phyloP scores from a whole-genome alignment of 23 red algal genomes.

The Gracilaria domingensis region DNA sequence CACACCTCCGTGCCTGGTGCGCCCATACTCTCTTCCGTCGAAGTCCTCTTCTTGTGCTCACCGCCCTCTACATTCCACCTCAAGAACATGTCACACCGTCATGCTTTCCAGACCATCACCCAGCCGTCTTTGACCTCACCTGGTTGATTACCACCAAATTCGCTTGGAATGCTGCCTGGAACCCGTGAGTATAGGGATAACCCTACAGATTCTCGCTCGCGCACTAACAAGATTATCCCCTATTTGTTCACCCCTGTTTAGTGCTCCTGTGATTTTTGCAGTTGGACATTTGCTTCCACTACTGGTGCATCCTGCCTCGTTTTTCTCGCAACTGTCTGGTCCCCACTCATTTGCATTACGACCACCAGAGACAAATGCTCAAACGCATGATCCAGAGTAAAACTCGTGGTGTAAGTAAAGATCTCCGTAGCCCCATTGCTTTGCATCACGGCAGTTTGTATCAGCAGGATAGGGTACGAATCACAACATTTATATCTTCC shows the following conservation, averaged over 20 bases:
- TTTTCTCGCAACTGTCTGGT: no score
- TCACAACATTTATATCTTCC: background rate
- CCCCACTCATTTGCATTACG: background rate
- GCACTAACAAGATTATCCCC: background rate
- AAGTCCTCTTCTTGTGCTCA: background rate
- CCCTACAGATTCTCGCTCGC: background rate
- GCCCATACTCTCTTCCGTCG: background rate
- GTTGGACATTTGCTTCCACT: background rate
- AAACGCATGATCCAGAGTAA: constrained; percentile 3
- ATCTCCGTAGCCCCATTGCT: background rate
- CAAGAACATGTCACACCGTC: background rate
- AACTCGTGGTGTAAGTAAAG: background rate
- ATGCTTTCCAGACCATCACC: constrained; percentile 1
- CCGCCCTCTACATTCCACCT: background rate
- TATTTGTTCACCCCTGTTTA: background rate
- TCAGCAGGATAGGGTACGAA: constrained; percentile 32
- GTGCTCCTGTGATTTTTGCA: background rate
- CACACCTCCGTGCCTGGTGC: background rate
- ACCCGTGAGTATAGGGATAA: background rate
- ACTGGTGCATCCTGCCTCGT: background rate
- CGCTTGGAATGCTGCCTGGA: background rate
- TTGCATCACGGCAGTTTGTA: background rate
- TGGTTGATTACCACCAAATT: background rate
- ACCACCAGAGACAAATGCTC: background rate
- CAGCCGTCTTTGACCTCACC: background rate